Percentiles rank a stretch among this genome's conserved stretches.
phyloP scores from a whole-genome alignment of 192 early-diverging fungal species.

The Coemansia sp. region DNA sequence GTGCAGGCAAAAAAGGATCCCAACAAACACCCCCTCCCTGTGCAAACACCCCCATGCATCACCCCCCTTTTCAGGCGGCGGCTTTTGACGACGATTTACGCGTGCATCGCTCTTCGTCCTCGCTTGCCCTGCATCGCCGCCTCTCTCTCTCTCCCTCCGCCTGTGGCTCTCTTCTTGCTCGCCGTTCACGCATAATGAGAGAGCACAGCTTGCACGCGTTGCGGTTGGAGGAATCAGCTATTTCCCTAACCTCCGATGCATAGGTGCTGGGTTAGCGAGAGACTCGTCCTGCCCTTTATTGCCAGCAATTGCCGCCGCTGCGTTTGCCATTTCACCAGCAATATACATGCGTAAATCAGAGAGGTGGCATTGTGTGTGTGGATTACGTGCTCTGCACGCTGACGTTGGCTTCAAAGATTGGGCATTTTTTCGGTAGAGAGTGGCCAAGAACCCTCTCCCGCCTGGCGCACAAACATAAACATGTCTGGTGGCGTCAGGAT shows the following conservation, averaged over 20 bases:
- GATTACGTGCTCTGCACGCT: not conserved
- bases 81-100: slow-evolving; percentile 7
- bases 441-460: not conserved
- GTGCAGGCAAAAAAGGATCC: not conserved
- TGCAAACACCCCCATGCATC: not conserved
- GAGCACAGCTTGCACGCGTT: not conserved
- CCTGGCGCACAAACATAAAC: not conserved
- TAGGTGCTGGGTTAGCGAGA: not conserved
- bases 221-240: not conserved
- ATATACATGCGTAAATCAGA: not conserved
- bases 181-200: not conserved
- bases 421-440: not conserved
- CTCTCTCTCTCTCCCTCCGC: not conserved
- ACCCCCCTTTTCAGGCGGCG: not conserved
- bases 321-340: not conserved
- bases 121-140: slow-evolving; percentile 4
- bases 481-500: not conserved
- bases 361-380: not conserved
- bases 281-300: not conserved
- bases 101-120: not conserved
- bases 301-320: not conserved
- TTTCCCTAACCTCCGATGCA: not conserved
- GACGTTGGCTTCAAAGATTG: not conserved
- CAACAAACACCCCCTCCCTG: slow-evolving; percentile 8
- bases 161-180: not conserved